Percentiles rank a stretch among this genome's conserved stretches.
Evolutionary conservation across 192 early-diverging fungal genomes (phyloP).

Genomic region (Podila epigama): DNA sequence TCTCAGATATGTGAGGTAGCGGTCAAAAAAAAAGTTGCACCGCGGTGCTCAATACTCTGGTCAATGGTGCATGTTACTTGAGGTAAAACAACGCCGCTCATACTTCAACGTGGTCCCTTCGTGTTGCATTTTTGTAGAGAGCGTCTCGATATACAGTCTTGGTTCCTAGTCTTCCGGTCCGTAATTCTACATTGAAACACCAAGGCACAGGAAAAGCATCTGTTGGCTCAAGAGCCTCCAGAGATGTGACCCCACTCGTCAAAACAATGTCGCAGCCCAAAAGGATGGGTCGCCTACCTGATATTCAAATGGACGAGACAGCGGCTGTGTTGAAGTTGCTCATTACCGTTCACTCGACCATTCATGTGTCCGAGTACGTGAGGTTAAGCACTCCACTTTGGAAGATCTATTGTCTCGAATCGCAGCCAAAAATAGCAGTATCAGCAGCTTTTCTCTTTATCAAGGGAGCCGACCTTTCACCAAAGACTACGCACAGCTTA

Average conservation of each 20-base stretch:
- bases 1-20: constrained; percentile 56
- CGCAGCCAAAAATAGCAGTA: constrained; percentile 46
- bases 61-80: no score
- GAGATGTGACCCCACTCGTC: not conserved
- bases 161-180: not conserved
- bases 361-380: constrained; percentile 49
- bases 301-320: constrained; percentile 52
- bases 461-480: constrained; percentile 62
- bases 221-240: no score
- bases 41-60: no score
- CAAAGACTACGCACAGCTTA: constrained; percentile 46
- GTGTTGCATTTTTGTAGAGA: no score
- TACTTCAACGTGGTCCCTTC: no score
- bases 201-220: not conserved
- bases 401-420: constrained; percentile 58
- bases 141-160: not conserved
- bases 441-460: constrained; percentile 62
- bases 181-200: not conserved
- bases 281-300: constrained; percentile 32
- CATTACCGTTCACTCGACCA: constrained; percentile 58
- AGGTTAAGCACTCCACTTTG: constrained; percentile 51
- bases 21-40: no score
- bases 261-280: constrained; percentile 12
- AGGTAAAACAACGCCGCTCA: no score
- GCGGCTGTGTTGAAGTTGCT: constrained; percentile 56